A percentile compares a stretch with the other conserved stretches of the same genome.
phyloP scores from a whole-genome alignment of 176 grass and related monocot genomes.

The Sorghum bicolor region Sorghum_bicolor_NCBIv3 NC_012876.2:64442001-64442500 shows the following conservation, averaged over 20 bases:
- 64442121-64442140: constrained; percentile 34
- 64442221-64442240: no score
- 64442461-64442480: background rate
- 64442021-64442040: background rate
- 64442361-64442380: constrained; percentile 33
- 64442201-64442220: no score
- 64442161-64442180: background rate
- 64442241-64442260: no score
- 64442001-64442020: background rate
- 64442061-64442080: background rate
- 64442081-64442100: constrained; percentile 22
- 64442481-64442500: background rate
- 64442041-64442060: background rate
- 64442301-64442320: constrained; percentile 52
- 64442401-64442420: background rate
- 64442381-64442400: background rate
- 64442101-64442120: background rate
- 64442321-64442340: constrained; percentile 37
- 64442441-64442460: constrained; percentile 41
- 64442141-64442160: background rate
- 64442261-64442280: background rate
- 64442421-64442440: background rate
- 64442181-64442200: no score
- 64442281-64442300: constrained; percentile 19
- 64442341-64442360: background rate